phyloP scores from a whole-genome alignment of 352 stramenopile genomes.

The Thalassiosira delicatula region DNA sequence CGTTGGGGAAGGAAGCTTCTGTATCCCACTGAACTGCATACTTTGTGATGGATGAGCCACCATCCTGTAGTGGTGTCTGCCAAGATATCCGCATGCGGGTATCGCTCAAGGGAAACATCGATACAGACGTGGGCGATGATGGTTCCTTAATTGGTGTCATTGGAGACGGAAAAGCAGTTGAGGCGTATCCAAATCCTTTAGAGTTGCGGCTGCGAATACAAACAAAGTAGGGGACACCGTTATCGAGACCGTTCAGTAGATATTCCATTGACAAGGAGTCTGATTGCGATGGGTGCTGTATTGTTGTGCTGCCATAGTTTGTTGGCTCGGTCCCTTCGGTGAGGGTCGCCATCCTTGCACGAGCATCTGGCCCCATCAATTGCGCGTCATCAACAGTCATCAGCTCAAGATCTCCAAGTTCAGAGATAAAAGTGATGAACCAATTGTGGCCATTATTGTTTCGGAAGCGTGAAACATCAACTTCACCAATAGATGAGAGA shows the following conservation, averaged over 20 bases:
- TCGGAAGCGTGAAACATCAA: conserved; percentile 87
- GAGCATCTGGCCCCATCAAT: conserved; percentile 90
- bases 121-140: conserved; percentile 68
- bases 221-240: conserved; percentile 88
- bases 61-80: conserved; percentile 86
- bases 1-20: conserved; percentile 59
- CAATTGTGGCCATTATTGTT: conserved; percentile 97
- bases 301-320: conserved; percentile 81
- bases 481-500: conserved; percentile 88
- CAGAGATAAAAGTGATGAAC: conserved; percentile 91
- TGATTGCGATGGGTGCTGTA: conserved; percentile 30
- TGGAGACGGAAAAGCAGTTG: conserved; percentile 47
- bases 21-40: conserved; percentile 94
- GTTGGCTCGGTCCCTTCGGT: conserved; percentile 84
- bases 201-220: conserved; percentile 87
- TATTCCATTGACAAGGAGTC: conserved; percentile 55
- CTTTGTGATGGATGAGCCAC: conserved; percentile 87
- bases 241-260: conserved; percentile 81
- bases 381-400: conserved; percentile 90
- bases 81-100: conserved; percentile 89
- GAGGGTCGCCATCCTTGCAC: conserved; percentile 85
- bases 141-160: conserved; percentile 59
- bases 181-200: conserved; percentile 78
- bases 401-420: conserved; percentile 68
- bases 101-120: conserved; percentile 86